Evolutionary conservation across 164 flowering plant species (phyloP).

Genomic region (Berberis vulgaris): DNA sequence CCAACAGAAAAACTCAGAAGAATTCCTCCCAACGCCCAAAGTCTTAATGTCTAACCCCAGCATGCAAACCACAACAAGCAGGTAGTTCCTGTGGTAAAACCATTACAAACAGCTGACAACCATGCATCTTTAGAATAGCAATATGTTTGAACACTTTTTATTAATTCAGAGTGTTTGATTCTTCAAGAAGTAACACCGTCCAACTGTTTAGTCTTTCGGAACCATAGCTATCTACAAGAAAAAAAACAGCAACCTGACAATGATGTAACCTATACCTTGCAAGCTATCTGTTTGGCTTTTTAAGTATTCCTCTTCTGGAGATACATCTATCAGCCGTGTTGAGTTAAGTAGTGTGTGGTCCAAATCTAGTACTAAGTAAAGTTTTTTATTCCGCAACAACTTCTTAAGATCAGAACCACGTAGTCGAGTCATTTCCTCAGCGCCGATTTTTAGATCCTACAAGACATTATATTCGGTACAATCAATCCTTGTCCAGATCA

Average conservation of each 20-base stretch:
- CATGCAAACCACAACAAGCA: too few relatives aligned
- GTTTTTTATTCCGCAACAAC: conserved; percentile 48
- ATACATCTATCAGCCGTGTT: conserved; percentile 35
- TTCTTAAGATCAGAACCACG: conserved; percentile 43
- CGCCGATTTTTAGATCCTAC: conserved; percentile 61
- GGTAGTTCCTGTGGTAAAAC: too few relatives aligned
- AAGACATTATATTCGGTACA: neutral
- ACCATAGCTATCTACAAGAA: neutral
- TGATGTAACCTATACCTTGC: conserved; percentile 33
- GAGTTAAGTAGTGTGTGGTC: conserved; percentile 88
- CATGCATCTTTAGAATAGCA: too few relatives aligned
- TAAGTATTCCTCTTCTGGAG: conserved; percentile 54
- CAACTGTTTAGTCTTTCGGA: neutral
- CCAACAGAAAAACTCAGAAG: too few relatives aligned
- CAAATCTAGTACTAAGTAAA: conserved; percentile 67
- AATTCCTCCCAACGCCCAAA: too few relatives aligned
- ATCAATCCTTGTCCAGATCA: too few relatives aligned
- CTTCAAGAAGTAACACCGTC: neutral
- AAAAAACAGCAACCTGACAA: neutral
- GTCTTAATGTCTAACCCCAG: too few relatives aligned
- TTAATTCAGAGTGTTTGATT: neutral
- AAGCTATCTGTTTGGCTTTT: conserved; percentile 33
- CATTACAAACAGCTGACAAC: too few relatives aligned
- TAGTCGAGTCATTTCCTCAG: conserved; percentile 56
- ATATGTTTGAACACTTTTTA: too few relatives aligned